Percentiles rank a stretch among this genome's conserved stretches.
These are phyloP conservation scores for Talinum fruticosum DNA, from an alignment of 148 eudicot genomes.

Conservation along the genomic window DNA sequence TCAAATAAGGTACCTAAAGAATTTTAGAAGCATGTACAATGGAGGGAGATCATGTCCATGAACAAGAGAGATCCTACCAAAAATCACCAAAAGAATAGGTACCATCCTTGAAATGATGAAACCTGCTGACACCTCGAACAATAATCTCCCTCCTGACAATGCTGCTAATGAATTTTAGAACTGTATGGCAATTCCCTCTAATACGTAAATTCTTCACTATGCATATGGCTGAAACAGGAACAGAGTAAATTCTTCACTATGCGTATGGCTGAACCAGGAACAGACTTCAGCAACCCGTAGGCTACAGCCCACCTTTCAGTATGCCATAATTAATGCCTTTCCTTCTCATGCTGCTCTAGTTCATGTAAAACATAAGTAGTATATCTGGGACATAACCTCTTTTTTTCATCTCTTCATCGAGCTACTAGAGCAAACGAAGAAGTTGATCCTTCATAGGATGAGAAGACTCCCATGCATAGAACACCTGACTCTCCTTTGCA, in stretches of 20 bases:
- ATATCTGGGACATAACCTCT: slow-evolving; percentile 68
- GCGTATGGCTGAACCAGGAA: slow-evolving; percentile 49
- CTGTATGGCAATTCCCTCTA: slow-evolving; percentile 69
- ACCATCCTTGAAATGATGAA: slow-evolving; percentile 71
- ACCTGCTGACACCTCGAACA: slow-evolving; percentile 59
- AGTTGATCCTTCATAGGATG: slow-evolving; percentile 53
- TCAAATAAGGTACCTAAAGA: not conserved
- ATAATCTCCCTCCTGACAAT: slow-evolving; percentile 50
- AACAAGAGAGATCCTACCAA: slow-evolving; percentile 39
- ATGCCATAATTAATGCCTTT: slow-evolving; percentile 64
- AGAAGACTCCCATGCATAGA: slow-evolving; percentile 55
- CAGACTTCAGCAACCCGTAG: slow-evolving; percentile 66
- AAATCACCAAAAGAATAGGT: slow-evolving; percentile 66
- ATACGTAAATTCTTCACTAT: slow-evolving; percentile 62
- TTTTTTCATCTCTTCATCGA: slow-evolving; percentile 62
- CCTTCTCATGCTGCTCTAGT: slow-evolving; percentile 61
- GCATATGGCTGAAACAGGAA: slow-evolving; percentile 49
- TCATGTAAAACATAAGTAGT: slow-evolving; percentile 64
- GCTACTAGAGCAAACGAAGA: slow-evolving; percentile 41
- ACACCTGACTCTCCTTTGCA: slow-evolving; percentile 53
- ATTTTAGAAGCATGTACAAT: not conserved
- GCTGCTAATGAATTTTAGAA: slow-evolving; percentile 44
- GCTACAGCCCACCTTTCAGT: slow-evolving; percentile 76
- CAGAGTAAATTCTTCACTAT: slow-evolving; percentile 61
- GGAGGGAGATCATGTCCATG: not conserved